Base-by-base conservation (phyloP, 2,329 filamentous ascomycete species). In the Penicillium sp. region DNA sequence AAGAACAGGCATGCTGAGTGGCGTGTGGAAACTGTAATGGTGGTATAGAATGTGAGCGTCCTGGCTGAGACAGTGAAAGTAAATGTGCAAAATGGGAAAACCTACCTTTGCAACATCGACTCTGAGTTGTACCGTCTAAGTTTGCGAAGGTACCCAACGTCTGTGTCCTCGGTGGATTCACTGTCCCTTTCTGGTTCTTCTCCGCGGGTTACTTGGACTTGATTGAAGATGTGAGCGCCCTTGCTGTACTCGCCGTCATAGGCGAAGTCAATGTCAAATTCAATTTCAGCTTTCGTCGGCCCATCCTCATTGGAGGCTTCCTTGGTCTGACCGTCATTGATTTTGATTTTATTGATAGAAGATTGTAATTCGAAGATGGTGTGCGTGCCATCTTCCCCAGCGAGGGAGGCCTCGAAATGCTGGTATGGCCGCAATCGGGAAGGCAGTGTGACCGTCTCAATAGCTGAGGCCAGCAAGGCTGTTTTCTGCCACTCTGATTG, bases 391-490 rank as follows among this genome's bases (percentile, higher is more conserved):
- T 89, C 72, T 4, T 73, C 73, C 12, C 80, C 73, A 31, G 81
- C 82, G 31, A 96, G 76, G 3, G 74, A 73, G 7, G 73, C 60
- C 54, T 75, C 74, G 36, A 75, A 71, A 58, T 75, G 70, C 49
- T 70, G 66, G 51, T 74, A 71, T 2, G 68, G 69, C 25, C 74
- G 70, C 49, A 77, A 66, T 25, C 93, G 84, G 1, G 90, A 88
- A 7, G 90, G 89, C 15, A 97, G 76, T 1, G 89, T 90, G 35
- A 89, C 84, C 25, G 86, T 91, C 73, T 97, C 94, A 13, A 96
- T 72, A 1, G 89, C 90, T 0, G 89, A 82, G 15, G 86, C 85
- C 60, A 96, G 82, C 15, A 97, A 76, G 2, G 89, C 93, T 13
- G 91, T 88, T 4, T 85, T 84, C 66, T 96, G 87, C 94, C 94